Conservation (phyloP, 306 rosid species). For the Benincasa hispida region DNA sequence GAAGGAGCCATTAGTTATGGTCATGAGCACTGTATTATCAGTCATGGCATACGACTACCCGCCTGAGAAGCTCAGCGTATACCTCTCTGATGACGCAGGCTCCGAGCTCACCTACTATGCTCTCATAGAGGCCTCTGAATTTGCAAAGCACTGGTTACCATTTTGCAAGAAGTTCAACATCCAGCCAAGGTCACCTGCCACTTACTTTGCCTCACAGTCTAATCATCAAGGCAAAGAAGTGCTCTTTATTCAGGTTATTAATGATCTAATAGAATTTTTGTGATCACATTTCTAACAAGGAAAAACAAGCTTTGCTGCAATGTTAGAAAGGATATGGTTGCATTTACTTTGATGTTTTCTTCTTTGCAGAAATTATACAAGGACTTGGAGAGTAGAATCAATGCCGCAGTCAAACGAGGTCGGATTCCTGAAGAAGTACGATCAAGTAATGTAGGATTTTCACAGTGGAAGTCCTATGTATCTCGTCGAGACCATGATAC, state of each 20-base stretch:
- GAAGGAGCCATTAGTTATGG: slow-evolving; percentile 67
- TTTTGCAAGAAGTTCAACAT: slow-evolving; percentile 46
- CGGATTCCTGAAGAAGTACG: slow-evolving; percentile 36
- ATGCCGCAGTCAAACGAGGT: slow-evolving; percentile 26
- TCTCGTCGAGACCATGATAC: slow-evolving; percentile 61
- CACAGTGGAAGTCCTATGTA: slow-evolving; percentile 48
- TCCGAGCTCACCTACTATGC: slow-evolving; percentile 60
- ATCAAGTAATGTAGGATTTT: slow-evolving; percentile 32
- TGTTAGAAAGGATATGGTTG: neutral
- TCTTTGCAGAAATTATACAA: slow-evolving; percentile 39
- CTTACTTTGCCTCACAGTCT: slow-evolving; percentile 29
- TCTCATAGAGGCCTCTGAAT: slow-evolving; percentile 40
- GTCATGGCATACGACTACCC: slow-evolving; percentile 77
- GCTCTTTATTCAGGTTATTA: slow-evolving; percentile 26
- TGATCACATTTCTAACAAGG: neutral
- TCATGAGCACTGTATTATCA: slow-evolving; percentile 58
- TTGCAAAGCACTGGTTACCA: slow-evolving; percentile 76
- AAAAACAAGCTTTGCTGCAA: neutral
- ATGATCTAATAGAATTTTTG: neutral
- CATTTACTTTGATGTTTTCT: neutral
- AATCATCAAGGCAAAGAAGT: slow-evolving; percentile 11
- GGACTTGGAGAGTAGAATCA: slow-evolving; percentile 49
- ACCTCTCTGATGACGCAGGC: slow-evolving; percentile 71
- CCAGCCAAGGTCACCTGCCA: slow-evolving; percentile 69
- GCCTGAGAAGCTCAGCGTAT: slow-evolving; percentile 50